A percentile compares a stretch with the other conserved stretches of the same genome.
phyloP scores from a whole-genome alignment of 148 eudicot species.

The Cornus controversa region DNA sequence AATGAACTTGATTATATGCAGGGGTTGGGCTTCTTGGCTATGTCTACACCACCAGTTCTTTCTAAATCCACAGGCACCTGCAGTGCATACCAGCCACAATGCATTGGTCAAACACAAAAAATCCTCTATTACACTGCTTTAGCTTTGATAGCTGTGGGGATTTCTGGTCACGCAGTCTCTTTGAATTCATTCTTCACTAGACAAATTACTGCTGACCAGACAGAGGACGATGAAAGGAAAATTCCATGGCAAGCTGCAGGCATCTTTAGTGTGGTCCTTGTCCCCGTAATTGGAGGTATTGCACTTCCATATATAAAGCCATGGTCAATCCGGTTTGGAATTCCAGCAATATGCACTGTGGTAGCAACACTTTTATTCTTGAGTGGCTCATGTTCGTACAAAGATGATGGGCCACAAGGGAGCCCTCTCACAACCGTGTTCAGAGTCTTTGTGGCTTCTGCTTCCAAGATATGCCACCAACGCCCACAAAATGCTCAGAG shows the following conservation, averaged over 20 bases:
- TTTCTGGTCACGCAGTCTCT: slow-evolving; percentile 42
- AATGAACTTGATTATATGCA: slow-evolving; percentile 7
- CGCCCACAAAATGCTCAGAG: slow-evolving; percentile 24
- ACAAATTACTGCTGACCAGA: slow-evolving; percentile 13
- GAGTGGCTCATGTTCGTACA: slow-evolving; percentile 29
- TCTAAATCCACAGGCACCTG: slow-evolving; percentile 38
- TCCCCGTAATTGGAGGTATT: slow-evolving; percentile 27
- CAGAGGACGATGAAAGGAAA: not conserved
- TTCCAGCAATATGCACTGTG: slow-evolving; percentile 39
- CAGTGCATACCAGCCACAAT: slow-evolving; percentile 41
- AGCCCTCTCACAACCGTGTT: slow-evolving; percentile 39
- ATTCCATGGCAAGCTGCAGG: slow-evolving; percentile 7
- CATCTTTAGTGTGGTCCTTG: slow-evolving; percentile 11
- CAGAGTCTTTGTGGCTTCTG: slow-evolving; percentile 44
- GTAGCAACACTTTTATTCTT: slow-evolving; percentile 34
- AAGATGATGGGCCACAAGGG: slow-evolving; percentile 29
- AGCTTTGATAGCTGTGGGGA: slow-evolving; percentile 43
- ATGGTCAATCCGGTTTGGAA: slow-evolving; percentile 50
- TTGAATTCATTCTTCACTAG: slow-evolving; percentile 21
- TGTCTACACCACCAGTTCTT: slow-evolving; percentile 64
- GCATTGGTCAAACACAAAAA: slow-evolving; percentile 41
- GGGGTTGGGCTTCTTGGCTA: slow-evolving; percentile 51
- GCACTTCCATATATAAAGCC: slow-evolving; percentile 41
- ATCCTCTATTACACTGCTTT: slow-evolving; percentile 43
- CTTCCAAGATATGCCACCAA: slow-evolving; percentile 25